These are phyloP conservation scores for Neodidymelliopsis sp. DNA, from an alignment of 2,329 filamentous ascomycete species.

Conservation along the genomic window DNA sequence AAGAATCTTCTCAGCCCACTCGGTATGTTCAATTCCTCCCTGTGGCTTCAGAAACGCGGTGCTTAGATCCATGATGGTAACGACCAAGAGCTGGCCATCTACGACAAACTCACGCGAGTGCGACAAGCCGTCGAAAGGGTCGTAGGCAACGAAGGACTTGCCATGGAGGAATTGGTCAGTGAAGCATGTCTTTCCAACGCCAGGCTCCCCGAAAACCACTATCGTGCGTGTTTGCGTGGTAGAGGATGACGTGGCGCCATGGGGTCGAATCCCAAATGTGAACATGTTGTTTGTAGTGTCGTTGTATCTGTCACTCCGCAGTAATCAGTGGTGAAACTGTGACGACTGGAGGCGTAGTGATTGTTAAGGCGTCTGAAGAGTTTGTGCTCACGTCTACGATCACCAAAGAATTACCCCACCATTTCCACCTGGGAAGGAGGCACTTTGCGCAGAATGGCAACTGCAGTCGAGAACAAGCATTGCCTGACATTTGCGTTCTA, in stretches of 20 bases:
- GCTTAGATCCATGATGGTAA: constrained; percentile 33
- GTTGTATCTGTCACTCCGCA: no score
- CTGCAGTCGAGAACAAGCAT: no score
- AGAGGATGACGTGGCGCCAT: neutral
- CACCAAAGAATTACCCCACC: neutral
- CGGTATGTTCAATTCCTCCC: neutral
- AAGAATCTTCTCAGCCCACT: constrained; percentile 19
- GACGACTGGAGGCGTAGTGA: neutral
- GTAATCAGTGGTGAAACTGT: no score
- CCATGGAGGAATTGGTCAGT: constrained; percentile 21
- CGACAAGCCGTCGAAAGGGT: constrained; percentile 4
- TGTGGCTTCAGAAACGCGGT: constrained; percentile 20
- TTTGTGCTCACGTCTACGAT: neutral
- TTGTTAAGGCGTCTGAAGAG: constrained; percentile 9
- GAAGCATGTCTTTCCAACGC: constrained; percentile 34
- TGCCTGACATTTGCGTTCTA: no score
- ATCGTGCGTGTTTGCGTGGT: constrained; percentile 1
- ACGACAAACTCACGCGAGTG: constrained; percentile 15
- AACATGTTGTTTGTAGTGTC: no score
- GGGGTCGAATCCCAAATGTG: neutral
- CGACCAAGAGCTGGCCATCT: constrained; percentile 9
- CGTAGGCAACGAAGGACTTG: constrained; percentile 21
- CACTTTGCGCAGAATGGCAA: neutral
- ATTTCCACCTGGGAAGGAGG: neutral
- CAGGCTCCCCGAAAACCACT: constrained; percentile 27